Percentiles rank a stretch among this genome's conserved stretches.
These are phyloP conservation scores for Blastocystis sp. DNA, from an alignment of 352 stramenopile genomes.

Conservation along the genomic window DNA sequence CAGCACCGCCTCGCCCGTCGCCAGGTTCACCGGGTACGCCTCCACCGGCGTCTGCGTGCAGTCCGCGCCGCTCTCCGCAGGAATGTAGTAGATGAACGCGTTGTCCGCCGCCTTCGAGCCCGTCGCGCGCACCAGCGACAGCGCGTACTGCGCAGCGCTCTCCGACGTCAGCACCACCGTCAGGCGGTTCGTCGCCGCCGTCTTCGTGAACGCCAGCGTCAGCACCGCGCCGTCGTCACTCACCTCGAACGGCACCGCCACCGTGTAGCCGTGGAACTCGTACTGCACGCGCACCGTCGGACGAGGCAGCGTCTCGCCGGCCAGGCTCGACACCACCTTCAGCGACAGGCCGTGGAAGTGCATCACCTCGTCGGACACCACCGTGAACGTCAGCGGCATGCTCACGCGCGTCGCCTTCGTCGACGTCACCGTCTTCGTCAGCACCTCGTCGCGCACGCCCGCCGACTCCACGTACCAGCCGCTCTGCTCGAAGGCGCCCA, in stretches of 20 bases:
- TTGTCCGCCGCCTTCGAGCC: constrained; percentile 35
- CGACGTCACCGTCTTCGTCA: constrained; percentile 9
- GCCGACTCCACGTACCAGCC: background rate
- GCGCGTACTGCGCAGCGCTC: constrained; percentile 2
- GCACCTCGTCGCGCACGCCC: background rate
- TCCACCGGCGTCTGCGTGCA: constrained; percentile 38
- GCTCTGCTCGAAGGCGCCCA: constrained; percentile 30
- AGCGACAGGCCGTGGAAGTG: constrained; percentile 3
- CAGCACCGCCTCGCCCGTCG: constrained; percentile 36
- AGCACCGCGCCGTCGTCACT: constrained; percentile 24
- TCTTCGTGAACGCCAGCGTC: background rate
- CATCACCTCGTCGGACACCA: background rate
- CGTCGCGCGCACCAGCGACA: constrained; percentile 22
- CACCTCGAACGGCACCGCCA: background rate
- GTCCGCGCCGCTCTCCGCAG: constrained; percentile 8
- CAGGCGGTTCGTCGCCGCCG: background rate
- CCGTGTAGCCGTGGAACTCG: background rate
- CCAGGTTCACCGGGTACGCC: constrained; percentile 49
- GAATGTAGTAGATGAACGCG: constrained; percentile 67
- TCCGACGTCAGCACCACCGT: constrained; percentile 1
- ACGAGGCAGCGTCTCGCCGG: constrained; percentile 38
- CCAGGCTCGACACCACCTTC: background rate
- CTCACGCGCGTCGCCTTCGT: constrained; percentile 1
- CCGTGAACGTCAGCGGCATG: constrained; percentile 38
- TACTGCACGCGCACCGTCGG: constrained; percentile 17